Percentiles rank a stretch among this genome's conserved stretches.
Evolutionary conservation across 2,329 filamentous ascomycete species (phyloP).

Genomic region (Chaetomium sp.): DNA sequence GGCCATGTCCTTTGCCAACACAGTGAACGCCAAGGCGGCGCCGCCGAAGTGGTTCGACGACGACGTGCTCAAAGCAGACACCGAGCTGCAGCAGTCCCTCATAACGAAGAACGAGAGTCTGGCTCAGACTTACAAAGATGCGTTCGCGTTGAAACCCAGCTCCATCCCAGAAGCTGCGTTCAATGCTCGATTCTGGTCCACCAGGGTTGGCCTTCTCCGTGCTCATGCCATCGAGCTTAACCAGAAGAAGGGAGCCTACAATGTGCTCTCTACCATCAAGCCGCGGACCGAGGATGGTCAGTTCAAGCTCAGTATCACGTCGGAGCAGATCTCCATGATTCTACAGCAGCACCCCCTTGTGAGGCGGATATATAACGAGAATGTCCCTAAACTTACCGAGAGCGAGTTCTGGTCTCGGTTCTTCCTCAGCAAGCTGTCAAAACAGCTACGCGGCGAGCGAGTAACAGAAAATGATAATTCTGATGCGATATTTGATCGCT

Average conservation of each 20-base stretch:
- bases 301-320: constrained; percentile 79
- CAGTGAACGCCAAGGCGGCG: constrained; percentile 56
- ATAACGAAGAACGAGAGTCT: constrained; percentile 77
- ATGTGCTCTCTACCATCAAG: constrained; percentile 88
- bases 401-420: constrained; percentile 91
- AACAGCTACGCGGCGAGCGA: constrained; percentile 88
- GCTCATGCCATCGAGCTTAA: constrained; percentile 86
- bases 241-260: constrained; percentile 88
- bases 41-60: constrained; percentile 78
- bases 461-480: constrained; percentile 74
- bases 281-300: constrained; percentile 74
- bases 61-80: constrained; percentile 72
- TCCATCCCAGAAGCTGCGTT: constrained; percentile 80
- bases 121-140: constrained; percentile 84
- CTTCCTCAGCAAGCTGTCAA: constrained; percentile 86
- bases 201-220: constrained; percentile 79
- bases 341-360: constrained; percentile 92
- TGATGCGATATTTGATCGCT: constrained; percentile 82
- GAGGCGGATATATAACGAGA: constrained; percentile 88
- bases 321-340: constrained; percentile 90
- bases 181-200: constrained; percentile 92
- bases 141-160: constrained; percentile 79
- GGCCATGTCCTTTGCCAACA: constrained; percentile 76
- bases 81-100: constrained; percentile 82
- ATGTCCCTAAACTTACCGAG: constrained; percentile 79